Percentiles rank a stretch among this genome's conserved stretches.
Conservation (phyloP, 2,329 filamentous ascomycete species). For the Exophiala dermatitidis region DNA sequence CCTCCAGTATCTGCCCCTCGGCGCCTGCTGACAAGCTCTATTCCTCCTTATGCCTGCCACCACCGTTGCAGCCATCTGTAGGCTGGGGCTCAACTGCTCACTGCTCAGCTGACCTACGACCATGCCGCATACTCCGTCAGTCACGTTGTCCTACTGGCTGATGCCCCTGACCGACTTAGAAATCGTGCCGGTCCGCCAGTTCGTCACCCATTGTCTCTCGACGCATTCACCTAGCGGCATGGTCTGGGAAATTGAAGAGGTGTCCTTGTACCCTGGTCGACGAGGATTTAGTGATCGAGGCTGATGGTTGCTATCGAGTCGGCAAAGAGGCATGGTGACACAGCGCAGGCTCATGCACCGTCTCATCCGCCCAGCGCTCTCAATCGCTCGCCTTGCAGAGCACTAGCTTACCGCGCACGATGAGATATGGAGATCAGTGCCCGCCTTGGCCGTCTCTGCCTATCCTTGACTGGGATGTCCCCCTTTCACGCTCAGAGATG, state of each 20-base stretch:
- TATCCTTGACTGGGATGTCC: conserved; percentile 1
- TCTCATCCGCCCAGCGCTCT: conserved; percentile 9
- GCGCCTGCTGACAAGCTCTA: conserved; percentile 3
- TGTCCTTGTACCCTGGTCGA: conserved; percentile 2
- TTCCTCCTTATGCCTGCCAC: conserved; percentile 9
- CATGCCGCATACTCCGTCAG: conserved; percentile 4
- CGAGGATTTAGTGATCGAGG: conserved; percentile 14
- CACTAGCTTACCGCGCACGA: conserved; percentile 2
- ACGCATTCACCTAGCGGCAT: neutral
- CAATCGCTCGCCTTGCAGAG: conserved; percentile 19
- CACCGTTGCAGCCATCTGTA: conserved; percentile 14
- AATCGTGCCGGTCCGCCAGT: neutral
- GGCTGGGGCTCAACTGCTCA: conserved; percentile 11
- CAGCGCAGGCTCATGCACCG: conserved; percentile 9
- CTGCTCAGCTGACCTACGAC: conserved; percentile 22
- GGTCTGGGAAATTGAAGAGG: neutral
- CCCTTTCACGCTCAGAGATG: conserved; percentile 10
- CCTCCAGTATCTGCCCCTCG: conserved; percentile 2
- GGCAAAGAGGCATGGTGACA: conserved; percentile 21
- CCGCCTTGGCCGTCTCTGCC: conserved; percentile 8
- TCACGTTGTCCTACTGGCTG: conserved; percentile 5
- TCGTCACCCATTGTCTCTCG: conserved; percentile 3
- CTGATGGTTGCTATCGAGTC: conserved; percentile 16
- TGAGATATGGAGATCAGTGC: conserved; percentile 14
- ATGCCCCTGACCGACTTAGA: conserved; percentile 4